These are phyloP conservation scores for Psilocybe azurescens DNA, from an alignment of 768 basidiomycete genomes.

Conservation along the genomic window DNA sequence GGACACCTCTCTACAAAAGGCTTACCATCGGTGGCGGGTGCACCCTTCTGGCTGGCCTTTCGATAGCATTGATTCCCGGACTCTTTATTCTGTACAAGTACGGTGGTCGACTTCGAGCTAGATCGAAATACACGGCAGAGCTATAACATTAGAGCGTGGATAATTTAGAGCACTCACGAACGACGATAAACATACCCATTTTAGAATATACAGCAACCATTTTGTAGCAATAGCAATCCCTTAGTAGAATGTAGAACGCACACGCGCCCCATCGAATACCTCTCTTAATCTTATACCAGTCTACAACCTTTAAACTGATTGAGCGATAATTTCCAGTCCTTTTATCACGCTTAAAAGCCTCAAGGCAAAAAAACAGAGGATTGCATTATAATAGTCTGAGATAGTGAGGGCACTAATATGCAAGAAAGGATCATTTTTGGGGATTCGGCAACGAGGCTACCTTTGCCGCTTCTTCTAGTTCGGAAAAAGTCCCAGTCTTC, in stretches of 20 bases:
- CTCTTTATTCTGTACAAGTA: neutral
- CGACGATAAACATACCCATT: too few relatives aligned
- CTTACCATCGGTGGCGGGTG: constrained; percentile 1
- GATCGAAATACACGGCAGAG: neutral
- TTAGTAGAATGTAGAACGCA: too few relatives aligned
- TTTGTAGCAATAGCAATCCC: too few relatives aligned
- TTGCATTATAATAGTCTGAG: too few relatives aligned
- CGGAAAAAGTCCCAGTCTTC: constrained; percentile 70
- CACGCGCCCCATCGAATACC: too few relatives aligned
- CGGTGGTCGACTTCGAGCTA: neutral
- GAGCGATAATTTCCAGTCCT: too few relatives aligned
- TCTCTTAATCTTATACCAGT: too few relatives aligned
- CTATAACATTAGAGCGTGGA: neutral
- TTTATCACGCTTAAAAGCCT: too few relatives aligned
- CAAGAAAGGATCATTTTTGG: neutral
- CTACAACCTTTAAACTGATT: too few relatives aligned
- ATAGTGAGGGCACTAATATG: too few relatives aligned
- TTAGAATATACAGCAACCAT: too few relatives aligned
- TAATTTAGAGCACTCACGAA: neutral
- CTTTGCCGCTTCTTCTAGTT: constrained; percentile 64
- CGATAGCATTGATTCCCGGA: neutral
- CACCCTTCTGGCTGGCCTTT: neutral
- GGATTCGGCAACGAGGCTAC: constrained; percentile 28
- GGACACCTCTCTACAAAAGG: neutral
- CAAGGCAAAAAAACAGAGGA: too few relatives aligned